These are phyloP conservation scores for Micractinium sp. DNA, from an alignment of 139 green algal species.

Conservation along the genomic window DNA sequence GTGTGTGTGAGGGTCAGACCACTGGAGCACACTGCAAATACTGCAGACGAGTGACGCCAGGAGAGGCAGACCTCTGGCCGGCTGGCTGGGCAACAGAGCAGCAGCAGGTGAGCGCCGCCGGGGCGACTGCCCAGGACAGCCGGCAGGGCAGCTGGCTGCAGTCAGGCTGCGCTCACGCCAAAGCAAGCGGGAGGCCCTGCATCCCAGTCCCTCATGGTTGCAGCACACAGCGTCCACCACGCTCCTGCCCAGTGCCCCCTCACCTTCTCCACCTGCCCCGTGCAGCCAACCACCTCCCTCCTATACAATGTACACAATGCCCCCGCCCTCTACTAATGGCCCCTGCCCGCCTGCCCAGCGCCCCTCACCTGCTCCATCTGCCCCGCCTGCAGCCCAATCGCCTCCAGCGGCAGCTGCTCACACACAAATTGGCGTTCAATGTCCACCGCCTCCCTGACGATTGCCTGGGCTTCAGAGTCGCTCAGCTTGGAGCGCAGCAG, in stretches of 20 bases:
- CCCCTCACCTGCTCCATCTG: conserved; percentile 11
- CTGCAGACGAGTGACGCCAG: no score
- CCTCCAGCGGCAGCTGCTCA: conserved; percentile 19
- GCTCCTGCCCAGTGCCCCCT: not conserved
- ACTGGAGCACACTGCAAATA: not conserved
- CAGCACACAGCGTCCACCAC: no score
- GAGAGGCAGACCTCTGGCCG: no score
- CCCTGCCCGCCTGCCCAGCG: not conserved
- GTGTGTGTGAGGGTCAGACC: not conserved
- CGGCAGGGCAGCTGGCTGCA: no score
- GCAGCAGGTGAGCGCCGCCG: no score
- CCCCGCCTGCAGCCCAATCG: conserved; percentile 42
- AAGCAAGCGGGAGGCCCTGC: no score
- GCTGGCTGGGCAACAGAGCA: no score
- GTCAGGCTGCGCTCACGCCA: no score
- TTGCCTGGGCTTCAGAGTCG: conserved; percentile 73
- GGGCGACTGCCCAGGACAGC: no score
- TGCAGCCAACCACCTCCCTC: conserved; percentile 46
- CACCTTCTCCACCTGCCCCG: not conserved
- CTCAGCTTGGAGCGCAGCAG: conserved; percentile 50
- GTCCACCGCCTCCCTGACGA: conserved; percentile 83
- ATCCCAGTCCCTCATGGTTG: no score
- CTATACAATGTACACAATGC: no score
- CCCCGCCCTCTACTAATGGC: not conserved
- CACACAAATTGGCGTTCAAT: conserved; percentile 73